Evolutionary conservation across 1,139 yeast genomes (phyloP), one percentile per base, ranked within the genome.

Genomic region (Geotrichum reessii): DNA sequence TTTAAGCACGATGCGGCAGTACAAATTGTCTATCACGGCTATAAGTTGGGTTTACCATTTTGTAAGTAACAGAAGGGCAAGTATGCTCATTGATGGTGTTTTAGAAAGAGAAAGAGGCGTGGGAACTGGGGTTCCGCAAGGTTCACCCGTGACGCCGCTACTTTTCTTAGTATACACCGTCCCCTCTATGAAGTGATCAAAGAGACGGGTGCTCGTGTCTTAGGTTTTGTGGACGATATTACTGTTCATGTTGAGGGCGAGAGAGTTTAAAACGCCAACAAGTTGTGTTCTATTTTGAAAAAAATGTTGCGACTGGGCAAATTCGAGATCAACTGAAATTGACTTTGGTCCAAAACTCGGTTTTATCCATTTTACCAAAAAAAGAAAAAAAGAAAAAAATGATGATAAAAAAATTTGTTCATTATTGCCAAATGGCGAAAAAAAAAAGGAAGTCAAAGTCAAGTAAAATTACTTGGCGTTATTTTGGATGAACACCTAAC

Each of bases 61-160:
- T 57, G 37, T 52, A 27, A 8, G 37, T 17, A 52, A 52, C 19
- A 52, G 59, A 22, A 49, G 28, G 21, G 56, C 58, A 8, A 42
- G 28, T 21, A 31, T 55, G 22, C 19, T 52, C 11, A 27, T 53
- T 9, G 59, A 60, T 51, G 48, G 56, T 6, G 37, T 42, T 11
- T 6, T 24, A 21, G 21, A 47, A 5, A 27, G 47, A 14, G 14
- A n/a, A n/a, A n/a, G 50, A 46, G n/a, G 33, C 14, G 42, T 55
- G 14, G 27, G 27, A 17, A 60, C 60, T 1, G 64, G 65, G 17
- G 59, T 62, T 31, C 65, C 65, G 3, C 65, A 62, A 27, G 64
- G 63, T 3, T 62, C 63, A 17, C 65, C 65, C 3, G 55, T 61
- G 12, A 63, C 65, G 8, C 64, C 63, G 8, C 44, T 63, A 52